These are phyloP conservation scores for Aspergillus pseudoglaucus DNA, from an alignment of 2,329 filamentous ascomycete genomes.

Conservation along the genomic window DNA sequence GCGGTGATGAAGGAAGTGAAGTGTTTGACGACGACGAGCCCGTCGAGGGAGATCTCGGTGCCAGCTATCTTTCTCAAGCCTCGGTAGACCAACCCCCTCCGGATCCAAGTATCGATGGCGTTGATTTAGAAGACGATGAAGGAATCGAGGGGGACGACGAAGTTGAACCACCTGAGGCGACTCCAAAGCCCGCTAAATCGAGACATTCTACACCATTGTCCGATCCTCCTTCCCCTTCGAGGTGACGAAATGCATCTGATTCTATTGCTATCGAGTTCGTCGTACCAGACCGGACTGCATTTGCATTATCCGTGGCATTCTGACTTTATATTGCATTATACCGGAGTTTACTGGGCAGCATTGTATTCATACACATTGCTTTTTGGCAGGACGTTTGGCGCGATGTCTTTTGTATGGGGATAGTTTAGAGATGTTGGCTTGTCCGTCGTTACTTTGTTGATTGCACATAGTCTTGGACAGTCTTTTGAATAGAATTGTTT, in stretches of 20 bases:
- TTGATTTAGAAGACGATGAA: slow-evolving; percentile 12
- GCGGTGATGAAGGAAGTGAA: slow-evolving; percentile 43
- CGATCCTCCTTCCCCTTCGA: background rate
- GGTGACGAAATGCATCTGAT: background rate
- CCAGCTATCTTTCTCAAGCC: slow-evolving; percentile 30
- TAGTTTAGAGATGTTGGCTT: background rate
- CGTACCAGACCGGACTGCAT: background rate
- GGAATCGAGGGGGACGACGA: slow-evolving; percentile 17
- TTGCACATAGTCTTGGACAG: background rate
- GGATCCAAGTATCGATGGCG: slow-evolving; percentile 42
- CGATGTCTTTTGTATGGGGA: background rate
- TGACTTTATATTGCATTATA: slow-evolving; percentile 3
- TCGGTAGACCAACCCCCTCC: slow-evolving; percentile 43
- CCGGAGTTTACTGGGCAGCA: slow-evolving; percentile 6
- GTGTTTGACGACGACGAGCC: slow-evolving; percentile 45
- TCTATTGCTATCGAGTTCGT: background rate
- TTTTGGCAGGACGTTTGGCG: slow-evolving; percentile 3
- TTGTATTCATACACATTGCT: slow-evolving; percentile 6
- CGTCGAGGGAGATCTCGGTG: slow-evolving; percentile 43
- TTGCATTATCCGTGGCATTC: slow-evolving; percentile 9
- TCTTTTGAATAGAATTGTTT: background rate
- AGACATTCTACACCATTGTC: background rate
- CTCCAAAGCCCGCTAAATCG: background rate
- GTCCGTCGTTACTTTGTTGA: background rate
- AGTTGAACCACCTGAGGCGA: background rate